Percentiles rank a stretch among this genome's conserved stretches.
Conservation (phyloP, 306 rosid species). For the Potentilla sterilis region DNA sequence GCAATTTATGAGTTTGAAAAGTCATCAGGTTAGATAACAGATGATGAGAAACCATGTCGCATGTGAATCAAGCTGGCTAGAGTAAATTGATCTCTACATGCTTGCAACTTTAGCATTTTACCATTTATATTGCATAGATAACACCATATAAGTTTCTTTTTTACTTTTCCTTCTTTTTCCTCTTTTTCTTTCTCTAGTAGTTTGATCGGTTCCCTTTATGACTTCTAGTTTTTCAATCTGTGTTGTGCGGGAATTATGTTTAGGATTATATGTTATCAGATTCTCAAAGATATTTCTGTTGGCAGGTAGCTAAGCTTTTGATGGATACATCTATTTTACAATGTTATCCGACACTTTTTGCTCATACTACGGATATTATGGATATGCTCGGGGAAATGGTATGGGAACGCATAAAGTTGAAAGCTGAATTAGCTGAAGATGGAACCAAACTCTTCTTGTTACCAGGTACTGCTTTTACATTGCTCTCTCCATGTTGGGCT, state of each 20-base stretch:
- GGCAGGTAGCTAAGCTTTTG: constrained; percentile 93
- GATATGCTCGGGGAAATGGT: constrained; percentile 93
- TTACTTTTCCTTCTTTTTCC: neutral
- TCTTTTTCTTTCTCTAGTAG: neutral
- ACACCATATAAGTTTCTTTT: neutral
- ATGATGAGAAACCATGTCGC: neutral
- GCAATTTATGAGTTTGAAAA: neutral
- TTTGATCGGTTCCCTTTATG: neutral
- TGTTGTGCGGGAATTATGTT: constrained; percentile 11
- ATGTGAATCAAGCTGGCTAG: constrained; percentile 6
- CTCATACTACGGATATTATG: constrained; percentile 80
- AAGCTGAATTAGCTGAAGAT: constrained; percentile 82
- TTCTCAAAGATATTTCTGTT: constrained; percentile 22
- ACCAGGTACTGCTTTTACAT: constrained; percentile 54
- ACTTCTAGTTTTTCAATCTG: neutral
- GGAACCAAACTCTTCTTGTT: constrained; percentile 51
- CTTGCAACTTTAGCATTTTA: neutral
- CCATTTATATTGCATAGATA: neutral
- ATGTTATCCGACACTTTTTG: constrained; percentile 90
- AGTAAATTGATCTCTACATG: neutral
- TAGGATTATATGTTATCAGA: neutral
- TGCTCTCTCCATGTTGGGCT: constrained; percentile 13
- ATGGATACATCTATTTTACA: constrained; percentile 79
- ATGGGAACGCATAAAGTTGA: constrained; percentile 83
- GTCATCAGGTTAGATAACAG: neutral